These are phyloP conservation scores for Exophiala alcalophila DNA, from an alignment of 2,329 filamentous ascomycete species.

Conservation along the genomic window DNA sequence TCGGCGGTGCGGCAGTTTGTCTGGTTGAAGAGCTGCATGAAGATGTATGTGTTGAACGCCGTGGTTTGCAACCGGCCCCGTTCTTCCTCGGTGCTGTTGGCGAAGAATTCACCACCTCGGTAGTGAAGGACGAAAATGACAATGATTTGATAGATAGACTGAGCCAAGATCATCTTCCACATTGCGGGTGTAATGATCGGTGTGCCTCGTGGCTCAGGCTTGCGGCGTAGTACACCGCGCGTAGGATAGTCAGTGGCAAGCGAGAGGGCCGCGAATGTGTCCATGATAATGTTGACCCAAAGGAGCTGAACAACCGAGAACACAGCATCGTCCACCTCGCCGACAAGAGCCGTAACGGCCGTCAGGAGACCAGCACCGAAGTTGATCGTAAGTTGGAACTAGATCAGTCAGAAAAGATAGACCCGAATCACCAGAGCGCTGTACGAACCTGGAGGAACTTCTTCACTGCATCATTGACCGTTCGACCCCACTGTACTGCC, in stretches of 20 bases:
- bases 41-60: constrained; percentile 68
- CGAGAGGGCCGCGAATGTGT: constrained; percentile 61
- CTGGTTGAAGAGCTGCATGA: constrained; percentile 71
- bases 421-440: too few relatives aligned
- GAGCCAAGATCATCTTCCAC: constrained; percentile 43
- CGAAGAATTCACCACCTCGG: constrained; percentile 55
- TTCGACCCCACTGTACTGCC: constrained; percentile 74
- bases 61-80: constrained; percentile 55
- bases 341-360: constrained; percentile 59
- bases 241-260: constrained; percentile 60
- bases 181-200: constrained; percentile 43
- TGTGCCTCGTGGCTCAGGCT: constrained; percentile 41
- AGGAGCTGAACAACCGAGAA: constrained; percentile 63
- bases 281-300: constrained; percentile 67
- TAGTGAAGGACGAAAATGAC: constrained; percentile 49
- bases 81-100: constrained; percentile 43
- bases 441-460: constrained; percentile 57
- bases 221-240: constrained; percentile 52
- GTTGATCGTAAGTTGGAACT: constrained; percentile 60
- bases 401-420: constrained; percentile 52
- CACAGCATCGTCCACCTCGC: constrained; percentile 53
- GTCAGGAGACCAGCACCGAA: constrained; percentile 63
- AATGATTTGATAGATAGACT: constrained; percentile 38
- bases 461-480: constrained; percentile 74
- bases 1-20: constrained; percentile 61